Conservation (phyloP, 2,329 filamentous ascomycete species). For the Aureobasidium melanogenum region DNA sequence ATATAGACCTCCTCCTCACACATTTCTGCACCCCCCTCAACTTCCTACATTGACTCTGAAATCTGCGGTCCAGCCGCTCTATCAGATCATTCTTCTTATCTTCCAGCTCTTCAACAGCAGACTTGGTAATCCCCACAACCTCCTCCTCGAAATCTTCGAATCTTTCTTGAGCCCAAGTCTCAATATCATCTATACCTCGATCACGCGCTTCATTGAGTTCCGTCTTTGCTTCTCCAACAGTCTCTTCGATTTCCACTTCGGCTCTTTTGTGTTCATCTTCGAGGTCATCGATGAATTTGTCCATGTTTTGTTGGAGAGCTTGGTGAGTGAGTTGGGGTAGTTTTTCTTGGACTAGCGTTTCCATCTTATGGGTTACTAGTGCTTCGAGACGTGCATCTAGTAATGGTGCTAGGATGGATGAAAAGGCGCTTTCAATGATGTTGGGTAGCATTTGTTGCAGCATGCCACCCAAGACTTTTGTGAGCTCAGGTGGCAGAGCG, state of each 20-base stretch:
- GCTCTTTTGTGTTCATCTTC: background rate
- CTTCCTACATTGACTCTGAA: background rate
- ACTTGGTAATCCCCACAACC: background rate
- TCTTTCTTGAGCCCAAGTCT: background rate
- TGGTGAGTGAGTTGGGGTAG: background rate
- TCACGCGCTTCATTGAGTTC: background rate
- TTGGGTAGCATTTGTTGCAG: background rate
- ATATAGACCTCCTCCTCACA: conserved; percentile 3
- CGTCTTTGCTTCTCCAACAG: background rate
- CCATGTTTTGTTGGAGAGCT: background rate
- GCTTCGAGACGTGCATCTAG: background rate
- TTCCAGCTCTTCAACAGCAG: background rate
- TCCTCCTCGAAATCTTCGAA: background rate
- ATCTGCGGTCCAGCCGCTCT: background rate
- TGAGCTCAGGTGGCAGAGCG: background rate
- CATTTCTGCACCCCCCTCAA: background rate
- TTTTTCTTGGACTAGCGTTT: background rate
- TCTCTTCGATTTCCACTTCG: background rate
- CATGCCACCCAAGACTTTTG: background rate
- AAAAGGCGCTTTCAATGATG: background rate
- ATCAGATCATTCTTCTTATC: background rate
- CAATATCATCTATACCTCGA: background rate
- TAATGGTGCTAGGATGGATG: background rate
- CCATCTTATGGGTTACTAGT: background rate
- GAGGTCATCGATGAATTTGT: background rate